Conservation (phyloP, 2,329 filamentous ascomycete genomes). For the Aspergillus hortae region DNA sequence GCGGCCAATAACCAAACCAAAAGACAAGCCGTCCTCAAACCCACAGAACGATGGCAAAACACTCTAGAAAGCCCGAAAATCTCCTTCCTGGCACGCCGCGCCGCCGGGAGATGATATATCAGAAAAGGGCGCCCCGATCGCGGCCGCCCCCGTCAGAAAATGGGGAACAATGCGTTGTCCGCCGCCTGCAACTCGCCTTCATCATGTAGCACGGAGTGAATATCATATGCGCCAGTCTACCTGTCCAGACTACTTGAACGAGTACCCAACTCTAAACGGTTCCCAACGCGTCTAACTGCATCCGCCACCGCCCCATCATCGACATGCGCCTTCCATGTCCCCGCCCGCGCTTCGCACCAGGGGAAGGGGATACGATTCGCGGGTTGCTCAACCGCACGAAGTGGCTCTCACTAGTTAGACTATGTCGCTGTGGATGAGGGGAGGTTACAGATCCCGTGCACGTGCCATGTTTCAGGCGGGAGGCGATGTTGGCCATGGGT, state of each 20-base stretch:
- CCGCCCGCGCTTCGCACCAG: background rate
- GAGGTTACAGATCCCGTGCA: background rate
- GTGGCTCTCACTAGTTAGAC: background rate
- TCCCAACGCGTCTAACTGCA: too few species aligned
- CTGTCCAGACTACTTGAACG: background rate
- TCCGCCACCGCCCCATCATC: background rate
- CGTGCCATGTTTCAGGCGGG: background rate
- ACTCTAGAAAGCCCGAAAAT: too few species aligned
- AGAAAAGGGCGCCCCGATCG: too few species aligned
- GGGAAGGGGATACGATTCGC: background rate
- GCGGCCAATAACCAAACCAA: too few species aligned
- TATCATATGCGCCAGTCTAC: background rate
- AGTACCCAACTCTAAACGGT: too few species aligned
- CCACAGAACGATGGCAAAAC: too few species aligned
- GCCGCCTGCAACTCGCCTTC: background rate
- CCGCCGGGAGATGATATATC: too few species aligned
- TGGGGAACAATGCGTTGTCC: background rate
- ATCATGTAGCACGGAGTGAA: background rate
- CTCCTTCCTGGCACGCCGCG: too few species aligned
- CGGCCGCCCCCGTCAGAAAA: background rate
- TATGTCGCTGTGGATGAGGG: background rate
- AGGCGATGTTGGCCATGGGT: background rate
- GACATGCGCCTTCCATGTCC: background rate
- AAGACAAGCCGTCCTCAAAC: too few species aligned
- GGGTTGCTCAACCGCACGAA: background rate